Evolutionary conservation across 345 rosid genomes (phyloP), one percentile per base, ranked within the genome.

Genomic region (Theobroma cacao): DNA sequence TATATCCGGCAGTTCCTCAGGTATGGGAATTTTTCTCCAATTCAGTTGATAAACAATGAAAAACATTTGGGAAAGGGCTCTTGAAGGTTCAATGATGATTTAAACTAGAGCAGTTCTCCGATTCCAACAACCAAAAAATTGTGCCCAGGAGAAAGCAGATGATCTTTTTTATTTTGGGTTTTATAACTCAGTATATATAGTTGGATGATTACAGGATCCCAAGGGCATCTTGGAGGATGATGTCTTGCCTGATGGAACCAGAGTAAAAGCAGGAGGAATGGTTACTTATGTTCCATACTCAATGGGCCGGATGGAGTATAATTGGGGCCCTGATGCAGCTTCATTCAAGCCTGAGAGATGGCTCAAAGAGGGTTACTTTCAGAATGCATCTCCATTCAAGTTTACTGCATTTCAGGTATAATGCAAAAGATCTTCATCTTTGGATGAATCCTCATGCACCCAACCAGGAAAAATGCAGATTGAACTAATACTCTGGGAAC

Each of bases 261-360:
- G 82, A 82, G 94, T 95, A 52, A 93, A 88, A 84, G 98, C 99
- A 64, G 97, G 99, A 87, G 99, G 96, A 48, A 91, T 92, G 98
- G 97, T 93, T n/a, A 95, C 98, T 68, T 93, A 93, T 80, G 97
- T 91, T 36, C 98, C 98, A n/a, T 95, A 92, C 77, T 95, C 98
- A 45, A 95, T 95, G 99, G 99, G 98, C 7, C 89, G 99, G 24
- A 91, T 95, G 99, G 92, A 87, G 76, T 91, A 92, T 63, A 93
- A 95, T 12, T 93, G 99, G 99, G 98, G 99, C 10, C 84, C 93
- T 61, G 96, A 93, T 80, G 99, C 97, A 28, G 84, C 94, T 55
- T 80, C 75, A 38, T 95, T 93, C 82, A 89, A 88, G 82, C 99
- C 98, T 0, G 97, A 93, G 79, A 88, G 98, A 82, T 95, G 99